Base-by-base conservation (phyloP, 805 yeast species). In the Barnettozyma botsteinii region DNA sequence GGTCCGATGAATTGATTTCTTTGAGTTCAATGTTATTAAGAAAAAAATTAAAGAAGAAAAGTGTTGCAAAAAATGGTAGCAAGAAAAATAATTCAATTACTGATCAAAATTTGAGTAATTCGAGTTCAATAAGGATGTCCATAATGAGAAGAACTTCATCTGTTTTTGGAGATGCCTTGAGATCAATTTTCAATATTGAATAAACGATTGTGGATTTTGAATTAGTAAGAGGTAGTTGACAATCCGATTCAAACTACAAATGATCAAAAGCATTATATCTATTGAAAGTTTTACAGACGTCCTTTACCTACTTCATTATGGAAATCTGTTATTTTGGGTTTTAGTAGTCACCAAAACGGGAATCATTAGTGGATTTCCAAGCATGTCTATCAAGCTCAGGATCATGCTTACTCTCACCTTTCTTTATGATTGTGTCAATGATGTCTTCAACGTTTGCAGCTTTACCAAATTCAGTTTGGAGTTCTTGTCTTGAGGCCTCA, bases 401-500 rank as follows among this genome's bases (percentile, higher is more conserved):
- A 18, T 44, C 45, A 17, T 65, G 66, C 58, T 76, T 76, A 35
- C 73, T 62, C 15, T 66, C 57, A 31, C 95, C 95, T n/a, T 75
- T 64, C 29, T 63, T 64, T 43, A 85, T 53, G 36, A 87, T 82
- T 36, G 61, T 56, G 40, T 72, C 71, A 41, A 86, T 71, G n/a
- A 74, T 70, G 21, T 75, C 80, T 39, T 81, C 85, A 4, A 59
- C 37, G 3, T 29, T 53, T 30, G 64, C 66, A 35, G n/a, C n/a
- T n/a, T 73, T 65, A 22, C 88, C 91, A 49, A 87, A 86, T 53
- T 85, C 93, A 47, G 73, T 73, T 37, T 69, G 70, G 29, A 86
- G 57, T 44, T 79, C 83, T 15, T 67, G 64, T 41, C 75, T 72
- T 7, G 91, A 81, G 3, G 91, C 95, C 52, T 75, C 79, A 37